Evolutionary conservation across 805 yeast genomes (phyloP), one percentile per base, ranked within the genome.

Genomic region (Nakazawaea wickerhamii): DNA sequence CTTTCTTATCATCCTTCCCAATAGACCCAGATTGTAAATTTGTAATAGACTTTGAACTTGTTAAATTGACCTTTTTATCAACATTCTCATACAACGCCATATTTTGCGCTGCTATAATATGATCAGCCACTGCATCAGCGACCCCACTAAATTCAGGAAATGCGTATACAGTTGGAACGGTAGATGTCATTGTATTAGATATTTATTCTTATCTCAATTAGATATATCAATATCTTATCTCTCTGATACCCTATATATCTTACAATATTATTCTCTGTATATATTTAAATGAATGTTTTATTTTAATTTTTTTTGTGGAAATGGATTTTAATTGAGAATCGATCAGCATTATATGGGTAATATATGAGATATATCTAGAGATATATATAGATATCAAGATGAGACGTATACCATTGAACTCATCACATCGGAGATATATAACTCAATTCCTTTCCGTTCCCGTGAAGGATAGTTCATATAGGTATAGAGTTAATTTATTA

Each of bases 101-200:
- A 56, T 90, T 86, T 64, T 93, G 98, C 10, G 95, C 95, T 22
- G 85, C 77, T 27, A 89, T 79, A 38, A 91, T 83, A 61, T 90
- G 95, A 63, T 93, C 96, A 1, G 97, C 97, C 22, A 91, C 95
- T 19, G 98, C 98, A 42, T 85, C 95, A 2, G 98, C 97, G 25
- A 91, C 96, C 14, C 86, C 93, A 22, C 79, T 70, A 55, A 87
- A 82, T 61, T 85, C 95, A 34, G 89, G 93, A 60, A 93, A 91
- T 39, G 96, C 86, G 71, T 87, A 90, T 40, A 91, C 83, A 48
- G 88, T 79, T 15, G 99, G 98, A 19, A 89, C 95, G 5, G 95
- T 85, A 3, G 96, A 86, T 2, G 96, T 87, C 96, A 88, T 88
- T 13, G 4, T 18, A 33, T 17, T 11, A 7, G 13, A 4, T 19